phyloP scores from a whole-genome alignment of 2,329 filamentous ascomycete genomes.

The Arthroderma sp. region DNA sequence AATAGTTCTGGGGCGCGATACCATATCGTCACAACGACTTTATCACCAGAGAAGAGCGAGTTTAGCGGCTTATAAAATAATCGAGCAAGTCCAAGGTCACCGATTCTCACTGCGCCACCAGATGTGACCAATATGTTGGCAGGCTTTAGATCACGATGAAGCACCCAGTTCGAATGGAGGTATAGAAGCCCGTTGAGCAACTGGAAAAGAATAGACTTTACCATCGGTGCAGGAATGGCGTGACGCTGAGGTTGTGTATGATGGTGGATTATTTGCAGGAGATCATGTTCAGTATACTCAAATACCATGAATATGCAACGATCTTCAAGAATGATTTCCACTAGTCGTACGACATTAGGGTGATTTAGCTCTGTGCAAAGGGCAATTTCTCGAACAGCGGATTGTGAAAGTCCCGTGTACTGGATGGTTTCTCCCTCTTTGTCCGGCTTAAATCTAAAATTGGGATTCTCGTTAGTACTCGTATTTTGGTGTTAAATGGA shows the following conservation, averaged over 20 bases:
- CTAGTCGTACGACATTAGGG: conserved; percentile 75
- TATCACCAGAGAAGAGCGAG: conserved; percentile 84
- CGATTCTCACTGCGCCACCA: conserved; percentile 79
- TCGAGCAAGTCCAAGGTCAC: conserved; percentile 81
- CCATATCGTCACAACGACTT: conserved; percentile 98
- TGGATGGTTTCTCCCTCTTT: conserved; percentile 92
- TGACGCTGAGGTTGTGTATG: conserved; percentile 82
- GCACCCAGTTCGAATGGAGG: conserved; percentile 89
- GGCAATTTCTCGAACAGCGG: conserved; percentile 93
- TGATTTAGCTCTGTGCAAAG: conserved; percentile 86
- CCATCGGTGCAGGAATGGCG: conserved; percentile 73
- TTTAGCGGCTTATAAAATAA: conserved; percentile 90
- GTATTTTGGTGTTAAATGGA: not conserved
- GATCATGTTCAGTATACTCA: conserved; percentile 94
- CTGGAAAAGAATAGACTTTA: conserved; percentile 93
- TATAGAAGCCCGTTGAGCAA: conserved; percentile 90
- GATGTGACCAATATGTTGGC: conserved; percentile 99
- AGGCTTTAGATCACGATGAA: conserved; percentile 92
- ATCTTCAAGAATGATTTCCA: conserved; percentile 94
- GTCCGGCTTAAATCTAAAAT: conserved; percentile 70
- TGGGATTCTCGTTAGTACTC: not conserved
- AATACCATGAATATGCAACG: conserved; percentile 99
- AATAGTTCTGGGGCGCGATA: conserved; percentile 92
- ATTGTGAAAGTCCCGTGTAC: conserved; percentile 96
- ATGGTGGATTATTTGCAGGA: conserved; percentile 96